Evolutionary conservation across 805 yeast genomes (phyloP).

Genomic region (Cyberlindnera bimundalis): DNA sequence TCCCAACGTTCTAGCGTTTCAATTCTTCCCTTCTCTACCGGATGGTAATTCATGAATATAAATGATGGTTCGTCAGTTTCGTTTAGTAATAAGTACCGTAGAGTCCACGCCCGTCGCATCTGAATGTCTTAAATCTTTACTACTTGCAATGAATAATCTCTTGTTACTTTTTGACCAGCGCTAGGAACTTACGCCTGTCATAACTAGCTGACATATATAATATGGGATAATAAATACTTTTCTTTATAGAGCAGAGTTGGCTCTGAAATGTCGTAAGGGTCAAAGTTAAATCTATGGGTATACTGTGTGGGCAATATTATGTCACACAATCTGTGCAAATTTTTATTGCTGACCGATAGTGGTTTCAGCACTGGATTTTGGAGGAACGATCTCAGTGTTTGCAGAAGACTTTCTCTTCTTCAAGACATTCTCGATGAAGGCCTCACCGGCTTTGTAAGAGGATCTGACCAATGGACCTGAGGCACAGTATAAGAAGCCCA

Average conservation of each 20-base stretch:
- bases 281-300: too few relatives aligned
- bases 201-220: too few relatives aligned
- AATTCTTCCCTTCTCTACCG: background rate
- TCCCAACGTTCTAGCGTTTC: constrained; percentile 36
- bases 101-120: too few relatives aligned
- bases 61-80: background rate
- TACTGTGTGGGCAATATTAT: background rate
- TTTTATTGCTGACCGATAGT: background rate
- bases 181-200: too few relatives aligned
- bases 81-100: too few relatives aligned
- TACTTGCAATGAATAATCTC: too few relatives aligned
- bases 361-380: background rate
- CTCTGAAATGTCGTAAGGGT: too few relatives aligned
- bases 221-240: too few relatives aligned
- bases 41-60: background rate
- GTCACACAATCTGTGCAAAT: too few relatives aligned
- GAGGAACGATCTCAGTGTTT: constrained; percentile 1
- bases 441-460: constrained; percentile 97
- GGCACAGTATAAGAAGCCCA: constrained; percentile 96
- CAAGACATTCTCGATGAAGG: constrained; percentile 90
- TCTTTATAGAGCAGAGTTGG: too few relatives aligned
- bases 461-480: constrained; percentile 97
- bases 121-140: too few relatives aligned
- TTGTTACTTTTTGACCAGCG: too few relatives aligned
- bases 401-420: constrained; percentile 51